Conservation (phyloP, 2,329 filamentous ascomycete species). For the Talaromyces sp. region DNA sequence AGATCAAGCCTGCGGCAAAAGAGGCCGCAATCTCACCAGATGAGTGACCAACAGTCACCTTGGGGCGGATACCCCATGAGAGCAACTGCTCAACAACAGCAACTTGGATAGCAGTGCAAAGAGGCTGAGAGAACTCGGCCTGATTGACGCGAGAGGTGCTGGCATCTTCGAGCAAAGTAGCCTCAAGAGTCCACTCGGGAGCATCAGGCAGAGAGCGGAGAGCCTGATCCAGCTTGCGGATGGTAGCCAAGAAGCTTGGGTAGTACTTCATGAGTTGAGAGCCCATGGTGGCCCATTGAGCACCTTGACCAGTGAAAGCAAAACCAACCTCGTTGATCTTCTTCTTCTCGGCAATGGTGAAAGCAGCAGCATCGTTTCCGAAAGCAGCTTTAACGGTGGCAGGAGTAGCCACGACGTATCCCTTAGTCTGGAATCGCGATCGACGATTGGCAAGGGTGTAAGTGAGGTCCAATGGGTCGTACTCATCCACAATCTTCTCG, state of each 20-base stretch:
- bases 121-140: slow-evolving; percentile 14
- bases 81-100: slow-evolving; percentile 42
- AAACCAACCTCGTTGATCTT: slow-evolving; percentile 14
- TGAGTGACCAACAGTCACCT: slow-evolving; percentile 43
- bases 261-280: slow-evolving; percentile 18
- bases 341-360: neutral
- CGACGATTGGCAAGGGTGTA: slow-evolving; percentile 9
- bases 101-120: slow-evolving; percentile 45
- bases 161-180: neutral
- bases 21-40: slow-evolving; percentile 49
- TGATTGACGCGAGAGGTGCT: slow-evolving; percentile 1
- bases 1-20: slow-evolving; percentile 36
- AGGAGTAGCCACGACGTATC: neutral
- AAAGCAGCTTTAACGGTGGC: neutral
- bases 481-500: neutral
- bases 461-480: neutral
- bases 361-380: slow-evolving; percentile 2
- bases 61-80: slow-evolving; percentile 40
- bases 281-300: slow-evolving; percentile 29
- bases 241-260: slow-evolving; percentile 12
- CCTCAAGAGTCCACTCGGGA: slow-evolving; percentile 3
- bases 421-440: neutral
- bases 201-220: slow-evolving; percentile 3
- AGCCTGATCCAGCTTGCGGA: slow-evolving; percentile 14
- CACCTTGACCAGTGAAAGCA: slow-evolving; percentile 31